Conservation (phyloP, 2,329 filamentous ascomycete species). For the Apiospora sp. region DNA sequence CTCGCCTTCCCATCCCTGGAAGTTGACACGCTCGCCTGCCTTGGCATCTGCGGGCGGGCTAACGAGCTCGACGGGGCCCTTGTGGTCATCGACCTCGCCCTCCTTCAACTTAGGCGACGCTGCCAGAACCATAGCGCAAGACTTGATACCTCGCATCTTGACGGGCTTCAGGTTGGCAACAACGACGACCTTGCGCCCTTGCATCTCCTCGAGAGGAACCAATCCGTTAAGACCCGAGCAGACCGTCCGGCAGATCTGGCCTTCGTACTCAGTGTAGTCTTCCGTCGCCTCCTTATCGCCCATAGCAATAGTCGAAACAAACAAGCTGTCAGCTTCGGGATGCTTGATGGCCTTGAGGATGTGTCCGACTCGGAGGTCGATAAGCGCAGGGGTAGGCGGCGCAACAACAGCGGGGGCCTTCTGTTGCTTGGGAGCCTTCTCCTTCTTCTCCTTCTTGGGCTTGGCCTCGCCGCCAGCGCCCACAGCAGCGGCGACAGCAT, state of each 20-base stretch:
- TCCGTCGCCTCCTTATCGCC: slow-evolving; percentile 86
- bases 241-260: slow-evolving; percentile 90
- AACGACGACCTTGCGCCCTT: slow-evolving; percentile 91
- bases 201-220: slow-evolving; percentile 94
- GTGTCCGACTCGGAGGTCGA: slow-evolving; percentile 95
- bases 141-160: slow-evolving; percentile 92
- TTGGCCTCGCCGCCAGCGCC: slow-evolving; percentile 48
- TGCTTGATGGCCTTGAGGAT: slow-evolving; percentile 96
- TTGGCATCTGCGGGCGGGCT: slow-evolving; percentile 78
- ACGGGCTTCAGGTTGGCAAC: slow-evolving; percentile 99
- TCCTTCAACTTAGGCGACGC: slow-evolving; percentile 85
- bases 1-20: slow-evolving; percentile 93
- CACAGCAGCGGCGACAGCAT: slow-evolving; percentile 41
- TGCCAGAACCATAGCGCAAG: slow-evolving; percentile 86
- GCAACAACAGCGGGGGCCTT: slow-evolving; percentile 74
- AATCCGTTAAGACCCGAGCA: slow-evolving; percentile 97
- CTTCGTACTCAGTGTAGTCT: slow-evolving; percentile 90
- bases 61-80: slow-evolving; percentile 91
- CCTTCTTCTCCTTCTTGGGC: slow-evolving; percentile 87
- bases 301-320: slow-evolving; percentile 93
- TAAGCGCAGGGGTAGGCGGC: slow-evolving; percentile 82
- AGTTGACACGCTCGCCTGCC: slow-evolving; percentile 88
- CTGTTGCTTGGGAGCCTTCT: slow-evolving; percentile 80
- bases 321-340: slow-evolving; percentile 95
- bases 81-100: slow-evolving; percentile 85